Evolutionary conservation across 345 rosid species (phyloP), one percentile per base, ranked within the genome.

Genomic region (Microcos paniculata): DNA sequence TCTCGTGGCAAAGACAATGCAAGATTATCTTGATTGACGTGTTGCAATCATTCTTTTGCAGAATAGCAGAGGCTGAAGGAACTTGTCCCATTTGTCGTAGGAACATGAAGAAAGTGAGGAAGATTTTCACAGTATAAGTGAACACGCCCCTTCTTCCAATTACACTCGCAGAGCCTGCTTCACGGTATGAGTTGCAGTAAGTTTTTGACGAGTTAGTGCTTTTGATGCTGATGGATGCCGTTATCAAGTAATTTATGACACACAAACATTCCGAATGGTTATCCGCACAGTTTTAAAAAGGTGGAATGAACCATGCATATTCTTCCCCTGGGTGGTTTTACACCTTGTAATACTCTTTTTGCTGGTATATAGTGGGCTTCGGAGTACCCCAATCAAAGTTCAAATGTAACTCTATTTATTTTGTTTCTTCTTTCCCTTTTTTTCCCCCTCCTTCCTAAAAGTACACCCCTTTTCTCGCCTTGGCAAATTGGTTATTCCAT

Each of bases 21-120:
- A 19, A 62, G 38, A 35, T 14, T 14, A 45, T 69, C 26, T 63
- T 70, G 38, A 23, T 61, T 56, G 18, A 11, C 48, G 33, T 71
- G 64, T 72, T 19, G 67, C 51, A 16, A 43, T 70, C 49, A 23
- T 24, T 55, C 19, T 26, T 77, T 26, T 38, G 86, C 97, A 96
- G 99, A 92, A 90, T 96, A 68, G 87, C 88, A 31, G 98, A 91
- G 81, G 93, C 90, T 16, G 82, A 82, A 7, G 97, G 97, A 10
- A 87, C 85, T 15, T 96, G 98, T 76, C 98, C 99, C 0, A 84
- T 96, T 58, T 96, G 99, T 70, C 89, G 89, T 35, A 83, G 93
- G 85, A 87, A 79, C 69, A 92, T 96, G 88, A 96, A 86, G 91
- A 96, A 96, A 83, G 97, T 96, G 28, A 85, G 93, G 85, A 92